Evolutionary conservation across 108 stramenopile genomes (phyloP).

Genomic region (Mediolabrus comicus): DNA sequence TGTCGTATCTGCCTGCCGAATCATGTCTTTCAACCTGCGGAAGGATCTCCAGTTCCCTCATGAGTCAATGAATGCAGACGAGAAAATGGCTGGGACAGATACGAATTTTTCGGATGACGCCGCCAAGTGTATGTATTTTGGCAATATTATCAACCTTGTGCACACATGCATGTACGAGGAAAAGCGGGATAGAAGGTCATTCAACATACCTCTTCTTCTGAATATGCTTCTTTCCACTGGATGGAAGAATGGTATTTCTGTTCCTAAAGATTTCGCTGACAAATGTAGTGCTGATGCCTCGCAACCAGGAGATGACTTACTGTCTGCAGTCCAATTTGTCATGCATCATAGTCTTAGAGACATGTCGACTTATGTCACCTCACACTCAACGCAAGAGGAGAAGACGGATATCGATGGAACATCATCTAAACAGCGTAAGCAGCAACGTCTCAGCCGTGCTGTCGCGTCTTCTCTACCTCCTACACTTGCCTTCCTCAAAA

Average conservation of each 20-base stretch:
- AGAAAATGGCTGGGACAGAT: neutral
- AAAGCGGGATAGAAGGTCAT: conserved; percentile 60
- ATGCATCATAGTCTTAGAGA: conserved; percentile 57
- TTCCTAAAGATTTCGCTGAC: neutral
- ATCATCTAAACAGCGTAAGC: conserved; percentile 1
- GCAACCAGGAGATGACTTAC: conserved; percentile 21
- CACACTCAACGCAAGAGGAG: conserved; percentile 10
- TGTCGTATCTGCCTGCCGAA: conserved; percentile 37
- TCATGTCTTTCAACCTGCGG: conserved; percentile 49
- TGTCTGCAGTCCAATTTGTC: conserved; percentile 63
- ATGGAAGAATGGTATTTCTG: conserved; percentile 36
- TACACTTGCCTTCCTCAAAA: conserved; percentile 55
- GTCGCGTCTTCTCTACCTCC: conserved; percentile 76
- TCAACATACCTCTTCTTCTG: conserved; percentile 69
- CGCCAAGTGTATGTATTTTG: conserved; percentile 67
- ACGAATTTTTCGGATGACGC: conserved; percentile 17
- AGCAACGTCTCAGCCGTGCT: conserved; percentile 49
- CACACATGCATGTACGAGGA: conserved; percentile 74
- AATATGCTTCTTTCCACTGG: conserved; percentile 32
- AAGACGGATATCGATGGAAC: neutral
- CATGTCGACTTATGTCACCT: conserved; percentile 37
- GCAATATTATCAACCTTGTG: conserved; percentile 58
- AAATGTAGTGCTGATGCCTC: neutral
- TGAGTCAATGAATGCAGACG: neutral
- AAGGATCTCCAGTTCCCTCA: conserved; percentile 36